These are phyloP conservation scores for Diaporthe sp. DNA, from an alignment of 2,329 filamentous ascomycete genomes.

Conservation along the genomic window DNA sequence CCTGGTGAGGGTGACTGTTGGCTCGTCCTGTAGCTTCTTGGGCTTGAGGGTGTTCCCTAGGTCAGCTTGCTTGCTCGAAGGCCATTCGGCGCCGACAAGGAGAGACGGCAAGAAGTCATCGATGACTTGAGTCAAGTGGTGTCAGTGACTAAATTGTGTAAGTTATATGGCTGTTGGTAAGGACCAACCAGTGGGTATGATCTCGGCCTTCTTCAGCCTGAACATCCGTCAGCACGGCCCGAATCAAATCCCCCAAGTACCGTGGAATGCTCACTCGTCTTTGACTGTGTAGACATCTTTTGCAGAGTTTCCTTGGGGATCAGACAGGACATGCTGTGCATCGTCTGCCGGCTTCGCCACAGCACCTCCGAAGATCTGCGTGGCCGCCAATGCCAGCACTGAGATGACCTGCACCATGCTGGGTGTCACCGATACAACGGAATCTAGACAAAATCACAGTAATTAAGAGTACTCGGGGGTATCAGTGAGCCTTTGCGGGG, in stretches of 20 bases:
- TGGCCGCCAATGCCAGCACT: background rate
- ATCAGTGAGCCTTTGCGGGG: background rate
- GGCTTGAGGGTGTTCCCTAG: conserved; percentile 63
- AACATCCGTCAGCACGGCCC: background rate
- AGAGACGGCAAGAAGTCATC: conserved; percentile 68
- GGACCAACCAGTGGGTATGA: conserved; percentile 40
- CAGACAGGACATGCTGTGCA: conserved; percentile 12
- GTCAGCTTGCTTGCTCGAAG: conserved; percentile 52
- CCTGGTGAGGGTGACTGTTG: conserved; percentile 45
- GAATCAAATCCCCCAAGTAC: fast-evolving
- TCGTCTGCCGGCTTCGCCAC: background rate
- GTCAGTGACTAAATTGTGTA: background rate
- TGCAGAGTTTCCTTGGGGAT: background rate
- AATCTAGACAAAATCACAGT: background rate
- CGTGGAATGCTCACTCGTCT: background rate
- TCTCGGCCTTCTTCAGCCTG: conserved; percentile 39
- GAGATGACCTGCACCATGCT: background rate
- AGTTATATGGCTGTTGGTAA: background rate
- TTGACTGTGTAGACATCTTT: background rate
- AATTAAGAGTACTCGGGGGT: background rate
- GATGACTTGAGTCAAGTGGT: conserved; percentile 55
- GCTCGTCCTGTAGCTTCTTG: conserved; percentile 46
- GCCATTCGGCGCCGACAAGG: conserved; percentile 59
- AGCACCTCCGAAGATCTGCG: background rate
- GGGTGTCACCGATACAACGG: background rate